These are phyloP conservation scores for Suillus placidus DNA, from an alignment of 768 basidiomycete species.

Conservation along the genomic window DNA sequence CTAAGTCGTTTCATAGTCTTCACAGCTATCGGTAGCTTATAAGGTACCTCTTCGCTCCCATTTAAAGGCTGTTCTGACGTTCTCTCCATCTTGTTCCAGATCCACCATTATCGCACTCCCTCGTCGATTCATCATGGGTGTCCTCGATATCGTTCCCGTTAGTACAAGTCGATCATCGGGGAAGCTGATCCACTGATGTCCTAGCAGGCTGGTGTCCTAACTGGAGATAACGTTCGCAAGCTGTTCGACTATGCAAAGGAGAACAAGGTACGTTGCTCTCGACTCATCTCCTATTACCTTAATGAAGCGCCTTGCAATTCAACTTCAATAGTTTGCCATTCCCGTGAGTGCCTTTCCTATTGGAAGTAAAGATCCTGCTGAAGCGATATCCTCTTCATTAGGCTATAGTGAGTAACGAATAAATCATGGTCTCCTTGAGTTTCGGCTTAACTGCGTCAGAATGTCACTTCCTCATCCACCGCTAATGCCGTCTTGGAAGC, in stretches of 20 bases:
- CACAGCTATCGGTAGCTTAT: slow-evolving; percentile 8
- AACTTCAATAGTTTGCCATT: slow-evolving; percentile 67
- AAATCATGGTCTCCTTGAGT: not conserved
- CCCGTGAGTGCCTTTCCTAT: slow-evolving; percentile 57
- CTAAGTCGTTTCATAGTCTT: slow-evolving; percentile 2
- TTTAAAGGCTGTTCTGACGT: not conserved
- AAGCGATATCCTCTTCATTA: slow-evolving; percentile 27
- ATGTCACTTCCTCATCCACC: slow-evolving; percentile 94
- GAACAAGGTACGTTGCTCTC: slow-evolving; percentile 63
- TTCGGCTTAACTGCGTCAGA: slow-evolving; percentile 49
- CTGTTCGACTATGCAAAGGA: slow-evolving; percentile 93
- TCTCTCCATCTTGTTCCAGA: slow-evolving; percentile 7
- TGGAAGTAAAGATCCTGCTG: not conserved
- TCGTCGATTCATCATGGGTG: slow-evolving; percentile 54
- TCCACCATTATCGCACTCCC: not conserved
- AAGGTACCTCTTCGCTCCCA: slow-evolving; percentile 9
- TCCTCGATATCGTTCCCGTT: slow-evolving; percentile 85
- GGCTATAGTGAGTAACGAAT: slow-evolving; percentile 70
- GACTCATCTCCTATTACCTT: not conserved
- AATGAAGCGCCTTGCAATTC: slow-evolving; percentile 18
- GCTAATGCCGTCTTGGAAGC: slow-evolving; percentile 96
- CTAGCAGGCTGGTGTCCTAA: slow-evolving; percentile 86
- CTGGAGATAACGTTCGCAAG: slow-evolving; percentile 93
- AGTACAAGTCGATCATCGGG: slow-evolving; percentile 25
- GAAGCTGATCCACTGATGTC: slow-evolving; percentile 11